These are phyloP conservation scores for Chaetomium tenue DNA, from an alignment of 495 filamentous ascomycete species.

Conservation along the genomic window DNA sequence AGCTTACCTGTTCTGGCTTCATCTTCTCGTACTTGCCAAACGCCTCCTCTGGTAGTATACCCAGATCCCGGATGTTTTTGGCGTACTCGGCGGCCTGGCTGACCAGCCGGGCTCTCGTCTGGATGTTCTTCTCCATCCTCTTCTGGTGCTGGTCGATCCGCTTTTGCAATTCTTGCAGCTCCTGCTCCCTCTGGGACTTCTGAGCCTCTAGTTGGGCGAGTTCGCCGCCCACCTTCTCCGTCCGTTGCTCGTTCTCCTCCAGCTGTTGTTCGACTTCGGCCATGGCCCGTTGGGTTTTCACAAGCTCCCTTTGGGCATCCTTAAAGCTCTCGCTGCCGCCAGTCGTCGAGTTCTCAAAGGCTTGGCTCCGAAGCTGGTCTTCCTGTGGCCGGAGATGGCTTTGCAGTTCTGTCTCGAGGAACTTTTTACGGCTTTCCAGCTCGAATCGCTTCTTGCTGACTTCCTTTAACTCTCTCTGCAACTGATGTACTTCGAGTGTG, in stretches of 20 bases:
- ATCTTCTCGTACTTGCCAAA: conserved; percentile 85
- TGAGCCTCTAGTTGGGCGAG: conserved; percentile 61
- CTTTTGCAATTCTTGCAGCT: conserved; percentile 71
- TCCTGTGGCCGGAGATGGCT: conserved; percentile 82
- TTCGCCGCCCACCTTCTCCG: conserved; percentile 60
- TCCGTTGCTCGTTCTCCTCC: conserved; percentile 65
- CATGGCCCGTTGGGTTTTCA: conserved; percentile 63
- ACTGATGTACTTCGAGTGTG: conserved; percentile 62
- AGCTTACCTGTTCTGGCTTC: conserved; percentile 65
- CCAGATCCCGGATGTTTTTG: conserved; percentile 86
- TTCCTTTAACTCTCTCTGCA: conserved; percentile 71
- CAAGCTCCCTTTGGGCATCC: conserved; percentile 77
- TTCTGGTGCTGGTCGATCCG: conserved; percentile 87
- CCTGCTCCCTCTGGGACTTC: conserved; percentile 63
- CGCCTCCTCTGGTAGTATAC: conserved; percentile 90
- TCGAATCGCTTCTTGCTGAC: conserved; percentile 71
- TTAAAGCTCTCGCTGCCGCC: conserved; percentile 66
- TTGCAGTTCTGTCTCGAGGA: conserved; percentile 77
- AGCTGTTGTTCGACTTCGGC: conserved; percentile 65
- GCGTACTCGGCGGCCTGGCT: conserved; percentile 74
- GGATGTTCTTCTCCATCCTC: conserved; percentile 85
- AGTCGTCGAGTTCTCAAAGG: conserved; percentile 62
- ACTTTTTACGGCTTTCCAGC: conserved; percentile 72
- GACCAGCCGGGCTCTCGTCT: conserved; percentile 74
- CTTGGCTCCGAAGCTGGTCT: conserved; percentile 80